A percentile compares a stretch with the other conserved stretches of the same genome.
Evolutionary conservation across 805 yeast genomes (phyloP).

Genomic region (Lipomyces yamadae): DNA sequence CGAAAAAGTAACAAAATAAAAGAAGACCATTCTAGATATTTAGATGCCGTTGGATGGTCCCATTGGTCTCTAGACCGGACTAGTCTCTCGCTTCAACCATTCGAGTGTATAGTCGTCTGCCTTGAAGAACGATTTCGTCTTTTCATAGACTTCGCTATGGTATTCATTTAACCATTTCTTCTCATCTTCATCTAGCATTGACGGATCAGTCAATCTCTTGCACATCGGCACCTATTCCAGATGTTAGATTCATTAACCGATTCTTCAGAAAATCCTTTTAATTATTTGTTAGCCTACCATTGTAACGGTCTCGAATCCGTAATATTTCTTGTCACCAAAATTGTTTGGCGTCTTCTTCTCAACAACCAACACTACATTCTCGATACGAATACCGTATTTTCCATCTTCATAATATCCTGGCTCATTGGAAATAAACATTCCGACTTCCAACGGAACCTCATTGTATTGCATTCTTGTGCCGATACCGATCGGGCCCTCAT

Average conservation of each 20-base stretch:
- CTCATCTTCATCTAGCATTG: constrained; percentile 64
- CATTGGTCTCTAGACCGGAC: constrained; percentile 7
- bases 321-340: constrained; percentile 62
- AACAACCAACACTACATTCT: constrained; percentile 72
- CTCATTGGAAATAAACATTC: constrained; percentile 85
- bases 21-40: background rate
- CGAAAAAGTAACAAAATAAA: background rate
- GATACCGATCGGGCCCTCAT: constrained; percentile 91
- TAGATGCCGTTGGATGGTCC: background rate
- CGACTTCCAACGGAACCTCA: constrained; percentile 60
- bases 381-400: constrained; percentile 88
- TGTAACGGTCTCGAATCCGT: constrained; percentile 82
- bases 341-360: constrained; percentile 50
- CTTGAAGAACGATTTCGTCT: constrained; percentile 56
- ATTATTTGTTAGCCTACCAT: constrained; percentile 43
- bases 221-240: constrained; percentile 67
- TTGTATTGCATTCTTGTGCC: constrained; percentile 55
- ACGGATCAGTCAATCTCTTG: constrained; percentile 66
- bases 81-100: constrained; percentile 76
- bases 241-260: background rate
- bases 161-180: constrained; percentile 69
- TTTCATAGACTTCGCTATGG: constrained; percentile 61
- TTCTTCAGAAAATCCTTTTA: no score
- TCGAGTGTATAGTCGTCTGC: constrained; percentile 63
- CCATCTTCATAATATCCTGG: constrained; percentile 94